Evolutionary conservation across 1,284 basidiomycete genomes (phyloP).

Genomic region (Acaromyces ingoldii): DNA sequence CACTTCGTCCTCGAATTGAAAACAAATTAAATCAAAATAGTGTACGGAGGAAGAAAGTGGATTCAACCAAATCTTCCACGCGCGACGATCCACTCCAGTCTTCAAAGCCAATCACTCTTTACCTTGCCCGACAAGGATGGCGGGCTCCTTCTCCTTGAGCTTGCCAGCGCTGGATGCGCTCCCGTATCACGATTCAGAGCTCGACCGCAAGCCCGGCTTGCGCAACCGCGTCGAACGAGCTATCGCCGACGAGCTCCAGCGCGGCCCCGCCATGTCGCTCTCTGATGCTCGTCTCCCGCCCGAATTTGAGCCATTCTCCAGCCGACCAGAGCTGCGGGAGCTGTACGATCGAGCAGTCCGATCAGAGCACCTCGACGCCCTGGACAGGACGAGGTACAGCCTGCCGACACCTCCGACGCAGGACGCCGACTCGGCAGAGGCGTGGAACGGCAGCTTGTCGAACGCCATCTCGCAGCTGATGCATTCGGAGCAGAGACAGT

Average conservation of each 20-base stretch:
- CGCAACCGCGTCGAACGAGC: slow-evolving; percentile 69
- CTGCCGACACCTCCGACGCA: slow-evolving; percentile 64
- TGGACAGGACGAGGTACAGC: slow-evolving; percentile 76
- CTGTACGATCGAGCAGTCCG: slow-evolving; percentile 41
- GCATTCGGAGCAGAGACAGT: slow-evolving; percentile 74
- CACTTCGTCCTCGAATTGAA: too few species aligned
- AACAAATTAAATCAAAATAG: too few species aligned
- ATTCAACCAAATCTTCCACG: too few species aligned
- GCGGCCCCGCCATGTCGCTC: slow-evolving; percentile 52
- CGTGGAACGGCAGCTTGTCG: slow-evolving; percentile 71
- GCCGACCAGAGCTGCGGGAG: slow-evolving; percentile 37
- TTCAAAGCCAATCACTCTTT: too few species aligned
- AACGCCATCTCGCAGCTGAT: slow-evolving; percentile 81
- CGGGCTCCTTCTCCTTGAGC: too few species aligned
- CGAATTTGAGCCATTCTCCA: slow-evolving; percentile 55
- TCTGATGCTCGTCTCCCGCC: slow-evolving; percentile 70
- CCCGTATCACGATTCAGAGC: slow-evolving; percentile 90
- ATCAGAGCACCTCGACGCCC: slow-evolving; percentile 62
- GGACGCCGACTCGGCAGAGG: slow-evolving; percentile 64
- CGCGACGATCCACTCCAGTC: too few species aligned
- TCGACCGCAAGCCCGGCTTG: slow-evolving; percentile 68
- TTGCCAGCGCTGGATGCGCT: slow-evolving; percentile 63
- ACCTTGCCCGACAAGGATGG: too few species aligned
- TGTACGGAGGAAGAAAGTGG: too few species aligned
- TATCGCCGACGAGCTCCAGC: slow-evolving; percentile 62